Evolutionary conservation across 1,284 basidiomycete genomes (phyloP), one percentile per base, ranked within the genome.

Genomic region (Trichosporon inkin): DNA sequence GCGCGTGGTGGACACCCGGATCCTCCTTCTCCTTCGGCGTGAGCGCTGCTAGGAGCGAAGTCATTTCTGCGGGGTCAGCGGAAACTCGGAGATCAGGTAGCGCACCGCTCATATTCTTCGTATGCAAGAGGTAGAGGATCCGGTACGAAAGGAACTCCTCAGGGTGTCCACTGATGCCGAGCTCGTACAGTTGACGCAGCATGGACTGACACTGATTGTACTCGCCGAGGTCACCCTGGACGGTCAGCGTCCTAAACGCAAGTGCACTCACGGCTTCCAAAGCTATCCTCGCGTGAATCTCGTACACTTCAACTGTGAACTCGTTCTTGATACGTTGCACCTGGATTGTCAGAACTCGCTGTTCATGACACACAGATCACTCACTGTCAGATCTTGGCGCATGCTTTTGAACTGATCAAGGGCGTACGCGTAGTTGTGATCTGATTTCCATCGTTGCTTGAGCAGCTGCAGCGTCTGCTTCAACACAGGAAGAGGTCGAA

Each of bases 291-390:
- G 92, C 96, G 79, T 99, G 96, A 51, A 94, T 96, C 78, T 99
- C 96, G 75, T 99, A 99, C 11, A 98, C 95, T 77, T 88, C 85
- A 36, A 95, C 93, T 0, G 96, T 98, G 71, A 99, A 98, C 58
- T 96, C 91, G 71, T 97, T 99, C 82, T 97, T 97, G 75, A 99
- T 97, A 36, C 95, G 87, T 82, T 99, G 96, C n/a, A 99, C 94
- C 93, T 96, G 69, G 5, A n/a, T 16, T 10, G 44, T 49, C 14
- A 49, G 24, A 14, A 35, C 55, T 51, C 61, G 56, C 61, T 62
- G 44, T 28, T 36, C n/a, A 38, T 28, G 28, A 32, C 28, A 19
- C 28, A 36, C 13, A 16, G 32, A 6, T 14, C 22, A 84, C 89
- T 79, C 77, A 95, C 95, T 64, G 93, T 98, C 63, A 99, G 82